Evolutionary conservation across 768 basidiomycete genomes (phyloP).

Genomic region (Mycena leptocephala): DNA sequence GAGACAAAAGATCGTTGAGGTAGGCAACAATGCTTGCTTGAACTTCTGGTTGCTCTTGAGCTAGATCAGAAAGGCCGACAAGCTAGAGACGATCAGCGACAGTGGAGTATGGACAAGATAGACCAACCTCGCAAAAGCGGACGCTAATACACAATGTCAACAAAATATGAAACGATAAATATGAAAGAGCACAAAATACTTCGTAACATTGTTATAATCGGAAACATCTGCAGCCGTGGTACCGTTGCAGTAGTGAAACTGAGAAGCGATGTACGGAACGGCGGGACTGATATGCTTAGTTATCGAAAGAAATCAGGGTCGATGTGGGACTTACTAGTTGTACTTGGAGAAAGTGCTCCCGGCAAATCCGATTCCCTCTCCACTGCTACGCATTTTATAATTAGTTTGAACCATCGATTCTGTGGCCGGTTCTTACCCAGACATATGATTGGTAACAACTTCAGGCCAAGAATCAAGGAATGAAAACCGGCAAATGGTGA

Average conservation of each 20-base stretch:
- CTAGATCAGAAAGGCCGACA: slow-evolving; percentile 5
- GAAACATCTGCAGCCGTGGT: slow-evolving; percentile 54
- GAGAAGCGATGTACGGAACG: slow-evolving; percentile 45
- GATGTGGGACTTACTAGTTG: slow-evolving; percentile 7
- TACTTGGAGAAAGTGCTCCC: slow-evolving; percentile 17
- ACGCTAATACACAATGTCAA: neutral
- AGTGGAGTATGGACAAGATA: neutral
- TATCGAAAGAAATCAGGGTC: neutral
- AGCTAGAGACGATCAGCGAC: neutral
- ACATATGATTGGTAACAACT: slow-evolving; percentile 28
- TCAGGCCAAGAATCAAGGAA: neutral
- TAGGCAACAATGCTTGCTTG: neutral
- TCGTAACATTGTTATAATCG: slow-evolving; percentile 59
- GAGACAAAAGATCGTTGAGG: slow-evolving; percentile 16
- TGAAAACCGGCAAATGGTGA: neutral
- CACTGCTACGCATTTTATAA: neutral
- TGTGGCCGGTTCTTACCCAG: neutral
- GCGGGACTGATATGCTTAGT: slow-evolving; percentile 36
- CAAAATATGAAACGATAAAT: neutral
- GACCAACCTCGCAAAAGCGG: slow-evolving; percentile 42
- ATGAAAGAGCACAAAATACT: slow-evolving; percentile 53
- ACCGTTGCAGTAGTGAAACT: slow-evolving; percentile 56
- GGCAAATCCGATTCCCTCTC: slow-evolving; percentile 10
- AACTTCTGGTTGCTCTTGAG: slow-evolving; percentile 12
- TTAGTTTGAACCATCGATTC: neutral